phyloP scores from a whole-genome alignment of 2,329 filamentous ascomycete genomes.

The Fusarium drepaniforme region DNA sequence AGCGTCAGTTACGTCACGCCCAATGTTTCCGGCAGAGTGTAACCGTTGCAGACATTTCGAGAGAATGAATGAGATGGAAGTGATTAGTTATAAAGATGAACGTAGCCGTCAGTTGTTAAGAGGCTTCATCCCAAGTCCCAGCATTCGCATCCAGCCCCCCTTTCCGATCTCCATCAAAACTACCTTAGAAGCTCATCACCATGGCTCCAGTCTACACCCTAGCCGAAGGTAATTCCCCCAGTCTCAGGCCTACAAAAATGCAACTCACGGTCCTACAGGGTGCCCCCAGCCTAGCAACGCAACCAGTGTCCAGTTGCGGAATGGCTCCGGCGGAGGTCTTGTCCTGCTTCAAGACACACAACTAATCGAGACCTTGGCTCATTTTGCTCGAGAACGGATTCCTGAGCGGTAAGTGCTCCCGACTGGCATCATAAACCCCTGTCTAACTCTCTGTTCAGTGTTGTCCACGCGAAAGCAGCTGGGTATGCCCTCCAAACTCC shows the following conservation, averaged over 20 bases:
- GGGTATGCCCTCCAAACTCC: background rate
- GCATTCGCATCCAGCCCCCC: background rate
- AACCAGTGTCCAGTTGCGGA: constrained; percentile 2
- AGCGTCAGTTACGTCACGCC: background rate
- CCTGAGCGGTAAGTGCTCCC: constrained; percentile 54
- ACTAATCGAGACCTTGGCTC: constrained; percentile 71
- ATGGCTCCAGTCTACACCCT: constrained; percentile 4
- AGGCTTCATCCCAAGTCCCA: background rate
- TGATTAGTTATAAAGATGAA: constrained; percentile 1
- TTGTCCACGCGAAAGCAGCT: background rate
- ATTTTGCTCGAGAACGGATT: constrained; percentile 65
- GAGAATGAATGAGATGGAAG: background rate
- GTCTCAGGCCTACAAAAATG: background rate
- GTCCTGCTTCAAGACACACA: constrained; percentile 73
- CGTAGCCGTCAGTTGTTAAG: background rate
- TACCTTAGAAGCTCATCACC: background rate
- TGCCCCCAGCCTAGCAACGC: constrained; percentile 6
- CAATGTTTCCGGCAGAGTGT: background rate
- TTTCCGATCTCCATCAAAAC: background rate
- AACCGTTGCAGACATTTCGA: background rate
- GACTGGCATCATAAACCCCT: background rate
- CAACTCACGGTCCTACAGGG: background rate
- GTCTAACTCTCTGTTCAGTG: background rate
- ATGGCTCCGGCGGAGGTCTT: constrained; percentile 14
- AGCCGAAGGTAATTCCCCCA: background rate